Evolutionary conservation across 306 rosid species (phyloP).

Genomic region (Castanea sativa): DNA sequence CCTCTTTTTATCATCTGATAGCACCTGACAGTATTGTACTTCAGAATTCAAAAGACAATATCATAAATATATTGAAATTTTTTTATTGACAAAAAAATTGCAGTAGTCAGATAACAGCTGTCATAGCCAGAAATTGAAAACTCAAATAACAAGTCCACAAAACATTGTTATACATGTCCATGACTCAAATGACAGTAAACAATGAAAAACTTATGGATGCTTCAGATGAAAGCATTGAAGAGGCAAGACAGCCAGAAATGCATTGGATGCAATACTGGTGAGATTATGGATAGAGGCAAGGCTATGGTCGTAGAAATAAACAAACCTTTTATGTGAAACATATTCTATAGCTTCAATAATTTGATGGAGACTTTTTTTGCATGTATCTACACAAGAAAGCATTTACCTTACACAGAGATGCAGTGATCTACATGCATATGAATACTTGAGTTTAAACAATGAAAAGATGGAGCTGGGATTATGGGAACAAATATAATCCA

Average conservation of each 20-base stretch:
- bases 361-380: neutral
- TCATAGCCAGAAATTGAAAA: too few species aligned
- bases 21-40: conserved; percentile 82
- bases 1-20: conserved; percentile 97
- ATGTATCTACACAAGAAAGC: neutral
- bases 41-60: conserved; percentile 64
- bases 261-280: neutral
- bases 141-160: too few species aligned
- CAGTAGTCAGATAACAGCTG: neutral
- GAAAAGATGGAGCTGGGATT: neutral
- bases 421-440: neutral
- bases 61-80: conserved; percentile 25
- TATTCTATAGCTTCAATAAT: neutral
- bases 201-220: neutral
- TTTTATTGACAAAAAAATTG: neutral
- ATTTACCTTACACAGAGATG: neutral
- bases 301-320: neutral
- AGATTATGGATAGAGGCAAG: neutral
- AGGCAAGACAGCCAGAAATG: neutral
- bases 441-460: neutral
- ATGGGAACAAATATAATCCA: neutral
- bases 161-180: neutral
- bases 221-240: neutral
- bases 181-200: neutral
- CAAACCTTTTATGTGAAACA: neutral